phyloP scores from a whole-genome alignment of 2,329 filamentous ascomycete species.

The Hortaea sp. region DNA sequence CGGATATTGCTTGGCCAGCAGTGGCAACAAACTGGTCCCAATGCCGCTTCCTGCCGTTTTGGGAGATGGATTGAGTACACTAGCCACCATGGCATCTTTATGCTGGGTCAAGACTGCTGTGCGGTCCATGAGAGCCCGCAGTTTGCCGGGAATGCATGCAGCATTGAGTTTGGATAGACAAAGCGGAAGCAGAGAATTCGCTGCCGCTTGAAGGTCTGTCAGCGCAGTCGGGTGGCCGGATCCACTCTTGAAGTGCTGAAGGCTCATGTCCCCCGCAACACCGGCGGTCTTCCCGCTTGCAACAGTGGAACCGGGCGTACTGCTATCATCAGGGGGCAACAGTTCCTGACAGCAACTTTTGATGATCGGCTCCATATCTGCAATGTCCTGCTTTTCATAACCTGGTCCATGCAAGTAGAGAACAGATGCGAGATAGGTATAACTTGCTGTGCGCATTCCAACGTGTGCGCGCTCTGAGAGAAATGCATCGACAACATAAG shows the following conservation, averaged over 20 bases:
- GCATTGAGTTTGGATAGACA: conserved; percentile 53
- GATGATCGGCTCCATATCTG: conserved; percentile 52
- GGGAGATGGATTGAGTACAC: conserved; percentile 66
- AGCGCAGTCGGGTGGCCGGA: conserved; percentile 25
- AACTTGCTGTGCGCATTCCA: conserved; percentile 35
- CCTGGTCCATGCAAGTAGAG: conserved; percentile 55
- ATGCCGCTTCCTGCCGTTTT: conserved; percentile 37
- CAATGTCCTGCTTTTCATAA: conserved; percentile 55
- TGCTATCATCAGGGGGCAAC: conserved; percentile 36
- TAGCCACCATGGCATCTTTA: conserved; percentile 66
- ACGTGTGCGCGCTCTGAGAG: conserved; percentile 26
- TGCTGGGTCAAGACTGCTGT: conserved; percentile 63
- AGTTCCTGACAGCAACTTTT: conserved; percentile 66
- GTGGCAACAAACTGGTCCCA: conserved; percentile 67
- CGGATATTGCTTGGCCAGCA: conserved; percentile 58
- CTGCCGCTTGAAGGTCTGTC: conserved; percentile 44
- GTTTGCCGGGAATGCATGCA: conserved; percentile 55
- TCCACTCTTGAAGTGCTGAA: neutral
- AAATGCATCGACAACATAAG: conserved; percentile 54
- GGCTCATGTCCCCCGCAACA: neutral
- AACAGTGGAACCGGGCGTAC: neutral
- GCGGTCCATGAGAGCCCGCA: conserved; percentile 69
- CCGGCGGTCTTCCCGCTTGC: neutral
- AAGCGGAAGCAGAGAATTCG: conserved; percentile 49
- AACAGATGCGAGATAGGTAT: conserved; percentile 48